Evolutionary conservation across 2,329 filamentous ascomycete genomes (phyloP).

Genomic region (Furcasterigmium sp.): DNA sequence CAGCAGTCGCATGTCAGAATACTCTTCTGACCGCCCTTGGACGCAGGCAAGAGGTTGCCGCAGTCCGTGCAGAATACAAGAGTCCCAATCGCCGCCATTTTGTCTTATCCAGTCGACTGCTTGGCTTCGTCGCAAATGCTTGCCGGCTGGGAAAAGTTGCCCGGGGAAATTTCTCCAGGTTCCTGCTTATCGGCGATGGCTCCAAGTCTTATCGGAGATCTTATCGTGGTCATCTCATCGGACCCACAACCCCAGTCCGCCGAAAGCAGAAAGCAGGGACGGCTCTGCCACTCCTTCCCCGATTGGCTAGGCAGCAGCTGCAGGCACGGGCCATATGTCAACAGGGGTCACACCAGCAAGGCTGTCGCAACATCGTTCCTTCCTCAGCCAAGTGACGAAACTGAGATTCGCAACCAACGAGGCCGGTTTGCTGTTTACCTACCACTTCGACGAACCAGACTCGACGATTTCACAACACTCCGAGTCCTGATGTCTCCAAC

Average conservation of each 20-base stretch:
- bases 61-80: slow-evolving; percentile 91
- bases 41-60: slow-evolving; percentile 81
- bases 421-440: no score
- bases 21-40: slow-evolving; percentile 70
- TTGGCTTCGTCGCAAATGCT: neutral
- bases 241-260: neutral
- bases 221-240: neutral
- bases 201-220: neutral
- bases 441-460: no score
- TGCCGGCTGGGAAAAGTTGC: neutral
- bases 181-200: neutral
- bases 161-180: neutral
- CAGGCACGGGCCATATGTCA: slow-evolving; percentile 7
- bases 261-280: neutral
- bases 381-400: slow-evolving; percentile 6
- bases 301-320: slow-evolving; percentile 7
- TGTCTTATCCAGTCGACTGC: neutral
- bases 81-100: slow-evolving; percentile 84
- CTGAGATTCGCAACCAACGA: neutral
- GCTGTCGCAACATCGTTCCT: slow-evolving; percentile 14
- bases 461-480: no score
- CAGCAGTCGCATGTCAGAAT: slow-evolving; percentile 81
- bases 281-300: neutral
- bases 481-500: no score
- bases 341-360: slow-evolving; percentile 12